These are phyloP conservation scores for Bromus sterilis DNA, from an alignment of 176 grass and related monocot species.

Conservation along the genomic window DNA sequence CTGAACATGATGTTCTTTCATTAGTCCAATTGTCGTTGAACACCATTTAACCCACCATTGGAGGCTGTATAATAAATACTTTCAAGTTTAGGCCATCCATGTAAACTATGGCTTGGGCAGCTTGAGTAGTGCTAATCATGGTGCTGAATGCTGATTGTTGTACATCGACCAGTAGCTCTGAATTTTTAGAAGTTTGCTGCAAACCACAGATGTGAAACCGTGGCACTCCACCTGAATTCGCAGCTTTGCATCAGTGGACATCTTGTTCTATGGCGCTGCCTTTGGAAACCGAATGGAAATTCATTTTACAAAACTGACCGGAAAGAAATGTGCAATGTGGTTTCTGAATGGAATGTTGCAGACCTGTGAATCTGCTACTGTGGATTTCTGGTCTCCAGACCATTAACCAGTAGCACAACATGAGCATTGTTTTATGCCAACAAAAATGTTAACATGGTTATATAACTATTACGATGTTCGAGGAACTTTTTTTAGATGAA, in stretches of 20 bases:
- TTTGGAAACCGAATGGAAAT: neutral
- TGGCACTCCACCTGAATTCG: neutral
- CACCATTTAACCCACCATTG: neutral
- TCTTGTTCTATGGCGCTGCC: neutral
- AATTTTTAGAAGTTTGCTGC: neutral
- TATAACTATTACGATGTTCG: neutral
- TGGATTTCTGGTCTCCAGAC: neutral
- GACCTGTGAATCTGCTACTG: neutral
- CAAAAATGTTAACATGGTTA: neutral
- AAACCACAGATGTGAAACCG: neutral
- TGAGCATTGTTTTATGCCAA: neutral
- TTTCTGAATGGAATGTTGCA: neutral
- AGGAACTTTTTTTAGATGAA: no score
- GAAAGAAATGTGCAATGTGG: neutral
- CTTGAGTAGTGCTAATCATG: neutral
- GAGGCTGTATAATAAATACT: neutral
- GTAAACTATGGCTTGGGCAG: neutral
- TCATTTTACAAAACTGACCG: conserved; percentile 1
- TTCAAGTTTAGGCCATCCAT: conserved; percentile 19
- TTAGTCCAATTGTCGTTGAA: neutral
- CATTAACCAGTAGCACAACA: neutral
- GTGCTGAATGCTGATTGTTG: neutral
- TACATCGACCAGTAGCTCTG: neutral
- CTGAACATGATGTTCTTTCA: neutral
- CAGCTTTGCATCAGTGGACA: neutral